phyloP scores from a whole-genome alignment of 805 yeast species.

The Starmerella cellae region DNA sequence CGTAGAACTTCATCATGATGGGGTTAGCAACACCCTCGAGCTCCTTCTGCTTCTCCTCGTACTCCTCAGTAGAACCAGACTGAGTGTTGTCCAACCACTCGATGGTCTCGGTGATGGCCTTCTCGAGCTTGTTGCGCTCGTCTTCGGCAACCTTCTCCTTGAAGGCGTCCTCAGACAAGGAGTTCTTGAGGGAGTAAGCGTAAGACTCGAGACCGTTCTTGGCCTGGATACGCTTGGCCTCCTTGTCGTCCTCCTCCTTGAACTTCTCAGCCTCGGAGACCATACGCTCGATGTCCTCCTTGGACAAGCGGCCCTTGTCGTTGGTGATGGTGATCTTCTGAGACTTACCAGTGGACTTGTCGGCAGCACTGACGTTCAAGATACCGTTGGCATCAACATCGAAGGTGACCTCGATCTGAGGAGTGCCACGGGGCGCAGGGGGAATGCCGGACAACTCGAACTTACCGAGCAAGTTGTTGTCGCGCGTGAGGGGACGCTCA shows the following conservation, averaged over 20 bases:
- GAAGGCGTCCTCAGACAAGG: slow-evolving; percentile 59
- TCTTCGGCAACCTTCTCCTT: slow-evolving; percentile 45
- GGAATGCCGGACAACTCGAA: slow-evolving; percentile 94
- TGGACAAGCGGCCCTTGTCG: slow-evolving; percentile 96
- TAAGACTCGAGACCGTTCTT: slow-evolving; percentile 93
- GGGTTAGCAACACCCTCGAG: slow-evolving; percentile 92
- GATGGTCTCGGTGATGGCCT: slow-evolving; percentile 24
- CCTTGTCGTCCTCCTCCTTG: slow-evolving; percentile 93
- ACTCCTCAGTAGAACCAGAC: slow-evolving; percentile 88
- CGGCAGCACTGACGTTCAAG: slow-evolving; percentile 88
- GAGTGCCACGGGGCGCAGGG: slow-evolving; percentile 98
- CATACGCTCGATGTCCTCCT: slow-evolving; percentile 97
- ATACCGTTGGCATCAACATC: slow-evolving; percentile 97
- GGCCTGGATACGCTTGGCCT: slow-evolving; percentile 82
- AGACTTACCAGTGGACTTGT: slow-evolving; percentile 97
- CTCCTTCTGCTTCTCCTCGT: slow-evolving; percentile 85
- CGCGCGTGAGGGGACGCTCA: slow-evolving; percentile 93
- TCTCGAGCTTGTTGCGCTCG: slow-evolving; percentile 24
- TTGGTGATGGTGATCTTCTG: slow-evolving; percentile 95
- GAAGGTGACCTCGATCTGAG: slow-evolving; percentile 94
- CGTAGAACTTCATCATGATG: slow-evolving; percentile 93
- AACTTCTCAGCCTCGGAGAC: slow-evolving; percentile 94
- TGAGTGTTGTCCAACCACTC: slow-evolving; percentile 85
- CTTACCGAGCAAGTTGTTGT: slow-evolving; percentile 92
- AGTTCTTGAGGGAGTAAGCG: slow-evolving; percentile 82